These are phyloP conservation scores for Eucalyptus guilfoylei DNA, from an alignment of 345 rosid genomes.

Conservation along the genomic window DNA sequence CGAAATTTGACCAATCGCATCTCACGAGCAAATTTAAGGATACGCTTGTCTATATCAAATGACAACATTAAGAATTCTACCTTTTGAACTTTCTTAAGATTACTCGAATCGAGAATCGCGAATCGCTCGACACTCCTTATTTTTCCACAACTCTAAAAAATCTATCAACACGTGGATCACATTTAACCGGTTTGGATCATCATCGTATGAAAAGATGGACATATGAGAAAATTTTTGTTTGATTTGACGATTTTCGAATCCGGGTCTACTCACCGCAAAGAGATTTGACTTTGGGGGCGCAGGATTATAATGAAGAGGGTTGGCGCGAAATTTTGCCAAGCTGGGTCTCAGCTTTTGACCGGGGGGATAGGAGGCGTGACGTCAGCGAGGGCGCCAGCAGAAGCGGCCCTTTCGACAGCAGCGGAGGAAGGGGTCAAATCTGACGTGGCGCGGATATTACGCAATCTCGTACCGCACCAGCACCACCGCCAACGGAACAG, in stretches of 20 bases:
- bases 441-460: neutral
- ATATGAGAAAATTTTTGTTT: rapidly evolving
- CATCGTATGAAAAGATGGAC: neutral
- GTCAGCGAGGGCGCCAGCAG: neutral
- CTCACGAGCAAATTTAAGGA: rapidly evolving
- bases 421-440: neutral
- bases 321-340: neutral
- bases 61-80: neutral
- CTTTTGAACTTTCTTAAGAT: neutral
- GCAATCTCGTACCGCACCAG: neutral
- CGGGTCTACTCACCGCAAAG: neutral
- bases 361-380: neutral
- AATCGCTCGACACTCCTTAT: rapidly evolving
- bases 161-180: rapidly evolving
- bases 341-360: neutral
- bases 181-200: neutral
- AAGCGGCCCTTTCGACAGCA: neutral
- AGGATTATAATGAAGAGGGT: neutral
- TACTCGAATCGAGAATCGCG: rapidly evolving
- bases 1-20: neutral
- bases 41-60: rapidly evolving
- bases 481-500: neutral
- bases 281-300: neutral
- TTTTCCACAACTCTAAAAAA: neutral
- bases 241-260: neutral